Evolutionary conservation across 441 rosid genomes (phyloP).

Genomic region (Monsonia emarginata): DNA sequence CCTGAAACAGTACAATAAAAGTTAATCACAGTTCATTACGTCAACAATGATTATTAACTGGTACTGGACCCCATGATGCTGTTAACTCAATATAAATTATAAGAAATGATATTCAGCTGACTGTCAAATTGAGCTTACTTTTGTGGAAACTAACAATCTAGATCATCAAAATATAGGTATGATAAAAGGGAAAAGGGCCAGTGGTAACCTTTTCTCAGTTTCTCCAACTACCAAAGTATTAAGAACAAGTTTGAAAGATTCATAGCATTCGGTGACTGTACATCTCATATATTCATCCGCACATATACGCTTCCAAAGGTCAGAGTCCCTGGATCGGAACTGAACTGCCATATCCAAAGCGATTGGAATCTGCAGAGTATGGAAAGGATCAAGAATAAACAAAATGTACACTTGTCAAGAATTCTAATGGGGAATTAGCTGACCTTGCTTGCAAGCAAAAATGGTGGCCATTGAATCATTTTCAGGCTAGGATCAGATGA

Average conservation of each 20-base stretch:
- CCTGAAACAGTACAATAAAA: slow-evolving; percentile 38
- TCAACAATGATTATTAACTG: background rate
- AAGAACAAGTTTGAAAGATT: slow-evolving; percentile 77
- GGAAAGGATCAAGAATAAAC: slow-evolving; percentile 13
- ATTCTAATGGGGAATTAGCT: slow-evolving; percentile 13
- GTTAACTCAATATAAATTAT: background rate
- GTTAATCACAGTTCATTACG: slow-evolving; percentile 8
- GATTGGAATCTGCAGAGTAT: slow-evolving; percentile 62
- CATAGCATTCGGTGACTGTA: slow-evolving; percentile 94
- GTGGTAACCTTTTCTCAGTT: slow-evolving; percentile 79
- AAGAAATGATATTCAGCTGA: background rate
- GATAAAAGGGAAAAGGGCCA: background rate
- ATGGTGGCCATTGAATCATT: slow-evolving; percentile 98
- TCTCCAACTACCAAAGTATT: slow-evolving; percentile 78
- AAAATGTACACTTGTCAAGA: slow-evolving; percentile 10
- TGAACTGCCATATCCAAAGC: slow-evolving; percentile 97
- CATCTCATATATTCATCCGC: slow-evolving; percentile 97
- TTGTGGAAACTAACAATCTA: background rate
- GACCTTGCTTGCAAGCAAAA: slow-evolving; percentile 99
- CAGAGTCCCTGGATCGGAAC: slow-evolving; percentile 71
- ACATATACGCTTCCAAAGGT: slow-evolving; percentile 95
- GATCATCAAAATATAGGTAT: background rate
- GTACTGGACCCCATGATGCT: background rate
- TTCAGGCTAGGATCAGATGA: slow-evolving; percentile 86
- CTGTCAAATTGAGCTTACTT: background rate